Conservation (phyloP, 192 early-diverging fungal genomes). For the Backusella circina region DNA sequence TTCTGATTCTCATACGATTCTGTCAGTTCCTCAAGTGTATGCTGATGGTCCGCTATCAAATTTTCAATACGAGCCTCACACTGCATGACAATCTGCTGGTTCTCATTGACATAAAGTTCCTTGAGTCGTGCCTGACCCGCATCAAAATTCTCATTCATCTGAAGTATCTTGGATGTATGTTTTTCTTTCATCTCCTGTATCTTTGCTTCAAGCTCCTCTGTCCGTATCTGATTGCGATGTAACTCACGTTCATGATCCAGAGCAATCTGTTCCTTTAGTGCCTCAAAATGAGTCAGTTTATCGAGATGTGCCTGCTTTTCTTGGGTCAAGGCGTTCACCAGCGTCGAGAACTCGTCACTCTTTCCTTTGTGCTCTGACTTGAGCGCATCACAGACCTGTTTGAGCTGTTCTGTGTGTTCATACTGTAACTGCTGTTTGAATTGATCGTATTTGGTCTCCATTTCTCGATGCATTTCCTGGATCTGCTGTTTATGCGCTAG, state of each 20-base stretch:
- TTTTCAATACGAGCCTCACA: slow-evolving; percentile 16
- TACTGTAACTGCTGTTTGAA: background rate
- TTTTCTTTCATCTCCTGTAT: background rate
- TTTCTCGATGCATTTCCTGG: background rate
- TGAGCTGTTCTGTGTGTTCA: background rate
- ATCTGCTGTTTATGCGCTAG: background rate
- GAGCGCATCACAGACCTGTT: background rate
- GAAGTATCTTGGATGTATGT: background rate
- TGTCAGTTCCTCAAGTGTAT: background rate
- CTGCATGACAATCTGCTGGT: slow-evolving; percentile 12
- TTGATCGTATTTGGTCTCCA: background rate
- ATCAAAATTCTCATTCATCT: background rate
- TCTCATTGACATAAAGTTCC: slow-evolving; percentile 13
- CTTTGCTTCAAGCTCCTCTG: background rate
- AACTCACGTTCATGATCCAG: background rate
- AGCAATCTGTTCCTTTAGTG: background rate
- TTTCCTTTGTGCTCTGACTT: background rate
- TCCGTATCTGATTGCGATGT: background rate
- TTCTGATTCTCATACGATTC: slow-evolving; percentile 1
- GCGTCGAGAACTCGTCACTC: background rate
- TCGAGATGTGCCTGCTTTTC: background rate
- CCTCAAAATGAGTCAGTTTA: background rate
- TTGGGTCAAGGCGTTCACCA: background rate
- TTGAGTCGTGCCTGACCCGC: background rate
- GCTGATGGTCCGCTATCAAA: background rate